Base-by-base conservation (phyloP, 179 eudicot genomes). In the Nepenthes alata region DNA sequence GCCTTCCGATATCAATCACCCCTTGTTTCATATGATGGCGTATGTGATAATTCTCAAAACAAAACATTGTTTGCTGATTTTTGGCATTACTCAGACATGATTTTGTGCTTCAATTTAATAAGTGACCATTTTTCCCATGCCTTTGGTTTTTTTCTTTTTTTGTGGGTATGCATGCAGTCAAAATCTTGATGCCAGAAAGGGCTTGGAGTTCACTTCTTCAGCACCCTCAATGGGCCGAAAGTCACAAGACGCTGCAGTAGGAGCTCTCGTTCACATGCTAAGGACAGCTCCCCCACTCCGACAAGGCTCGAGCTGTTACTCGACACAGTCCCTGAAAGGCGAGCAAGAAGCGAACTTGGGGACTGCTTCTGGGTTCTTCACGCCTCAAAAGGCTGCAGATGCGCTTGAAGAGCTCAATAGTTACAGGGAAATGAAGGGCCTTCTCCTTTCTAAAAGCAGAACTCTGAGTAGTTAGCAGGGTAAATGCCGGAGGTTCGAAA, bases 221-320 rank as follows among this genome's bases (percentile, higher is more conserved):
- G 71, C 78, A 63, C 58, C 65, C 55, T 70, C 88, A 64, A 49
- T 71, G 57, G 76, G 75, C 37, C 72, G 82, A 62, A 88, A 84
- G 65, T 91, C 96, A 53, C 96, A 91, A 58, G 97, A 91, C 56
- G 85, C 95, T 38, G 96, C 91, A n/a, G 95, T 86, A 2, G 91
- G 95, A 54, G 95, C 85, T 39, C 89, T 91, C 50, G 89, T 86
- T 56, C 89, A 77, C 59, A 83, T 89, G 91, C 74, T 91, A 49
- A 83, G 85, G 67, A 77, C 85, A 0, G 98, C 98, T 66, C 95
- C 96, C 41, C 91, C 98, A 48, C 83, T 86, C 45, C 89, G 81
- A 8, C 91, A 81, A 65, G 96, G 84, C 68, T 81, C 87, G 11
- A 82, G 91, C 60, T 76, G 70, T 64, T 83, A 78, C 66, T 76